These are phyloP conservation scores for Colletotrichum viniferum DNA, from an alignment of 2,329 filamentous ascomycete species.

Conservation along the genomic window DNA sequence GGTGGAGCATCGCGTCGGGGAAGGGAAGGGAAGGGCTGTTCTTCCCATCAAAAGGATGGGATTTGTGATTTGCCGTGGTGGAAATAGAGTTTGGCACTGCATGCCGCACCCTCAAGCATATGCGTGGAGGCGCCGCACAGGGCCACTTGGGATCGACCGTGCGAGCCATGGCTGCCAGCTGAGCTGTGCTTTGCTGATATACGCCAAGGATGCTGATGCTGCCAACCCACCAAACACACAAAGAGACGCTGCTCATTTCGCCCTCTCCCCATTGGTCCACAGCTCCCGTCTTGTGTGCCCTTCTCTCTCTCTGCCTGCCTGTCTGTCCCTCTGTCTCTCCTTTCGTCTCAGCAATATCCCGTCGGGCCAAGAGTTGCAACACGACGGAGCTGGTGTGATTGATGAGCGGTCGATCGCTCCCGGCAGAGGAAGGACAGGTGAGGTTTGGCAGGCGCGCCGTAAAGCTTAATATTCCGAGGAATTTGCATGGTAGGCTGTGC, in stretches of 20 bases:
- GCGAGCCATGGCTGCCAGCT: neutral
- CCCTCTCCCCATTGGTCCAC: neutral
- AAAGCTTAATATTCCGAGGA: neutral
- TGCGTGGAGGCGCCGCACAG: neutral
- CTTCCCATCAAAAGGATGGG: neutral
- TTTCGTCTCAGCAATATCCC: too few species aligned
- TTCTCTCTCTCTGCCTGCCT: neutral
- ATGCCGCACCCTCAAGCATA: neutral
- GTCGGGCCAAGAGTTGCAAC: neutral
- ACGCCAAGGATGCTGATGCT: neutral
- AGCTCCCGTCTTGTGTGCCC: neutral
- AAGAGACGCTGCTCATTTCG: neutral
- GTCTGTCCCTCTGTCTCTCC: neutral
- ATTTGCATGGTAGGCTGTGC: neutral
- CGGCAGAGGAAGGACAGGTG: neutral
- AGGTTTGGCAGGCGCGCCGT: neutral
- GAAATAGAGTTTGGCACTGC: conserved; percentile 5
- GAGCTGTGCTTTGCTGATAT: neutral
- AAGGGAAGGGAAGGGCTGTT: neutral
- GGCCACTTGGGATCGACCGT: neutral
- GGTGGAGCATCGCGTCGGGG: neutral
- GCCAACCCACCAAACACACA: neutral
- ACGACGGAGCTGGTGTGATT: neutral
- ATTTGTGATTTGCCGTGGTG: conserved; percentile 1
- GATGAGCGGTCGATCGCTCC: neutral